Conservation (phyloP, 805 yeast species). For the Diddensiella santjacobensis region DNA sequence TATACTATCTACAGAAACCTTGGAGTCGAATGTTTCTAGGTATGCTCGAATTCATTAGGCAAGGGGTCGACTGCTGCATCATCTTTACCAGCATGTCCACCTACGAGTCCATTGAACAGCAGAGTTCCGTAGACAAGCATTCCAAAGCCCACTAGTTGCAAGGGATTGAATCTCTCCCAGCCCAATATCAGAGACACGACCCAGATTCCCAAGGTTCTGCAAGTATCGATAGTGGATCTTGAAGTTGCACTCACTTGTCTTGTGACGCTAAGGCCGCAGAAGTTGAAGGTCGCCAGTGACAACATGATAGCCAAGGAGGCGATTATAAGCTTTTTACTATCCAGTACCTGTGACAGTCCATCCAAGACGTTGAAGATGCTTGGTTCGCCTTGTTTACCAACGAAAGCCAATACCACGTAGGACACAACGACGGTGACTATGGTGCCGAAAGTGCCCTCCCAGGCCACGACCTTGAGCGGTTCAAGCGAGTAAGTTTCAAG, state of each 20-base stretch:
- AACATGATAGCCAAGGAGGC: slow-evolving; percentile 65
- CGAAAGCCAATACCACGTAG: slow-evolving; percentile 40
- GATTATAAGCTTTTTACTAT: slow-evolving; percentile 35
- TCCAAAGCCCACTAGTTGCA: slow-evolving; percentile 63
- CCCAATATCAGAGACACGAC: slow-evolving; percentile 61
- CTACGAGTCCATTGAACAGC: slow-evolving; percentile 64
- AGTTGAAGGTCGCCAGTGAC: slow-evolving; percentile 68
- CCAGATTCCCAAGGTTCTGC: slow-evolving; percentile 76
- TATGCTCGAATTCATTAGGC: slow-evolving; percentile 20
- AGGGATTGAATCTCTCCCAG: slow-evolving; percentile 65
- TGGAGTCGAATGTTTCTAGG: no score
- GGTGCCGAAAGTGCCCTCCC: slow-evolving; percentile 68
- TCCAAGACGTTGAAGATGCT: slow-evolving; percentile 44
- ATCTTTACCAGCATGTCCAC: slow-evolving; percentile 1
- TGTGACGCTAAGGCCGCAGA: slow-evolving; percentile 68
- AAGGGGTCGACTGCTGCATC: slow-evolving; percentile 6
- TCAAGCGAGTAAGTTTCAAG: slow-evolving; percentile 49
- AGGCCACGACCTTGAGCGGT: slow-evolving; percentile 66
- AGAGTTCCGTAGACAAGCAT: slow-evolving; percentile 68
- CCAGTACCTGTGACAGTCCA: slow-evolving; percentile 19
- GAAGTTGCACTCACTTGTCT: slow-evolving; percentile 66
- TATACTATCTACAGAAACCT: not conserved
- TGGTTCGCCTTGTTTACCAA: slow-evolving; percentile 31
- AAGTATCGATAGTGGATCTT: slow-evolving; percentile 73
- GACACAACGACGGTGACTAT: slow-evolving; percentile 43